These are phyloP conservation scores for Verticillium alfalfae DNA, from an alignment of 2,329 filamentous ascomycete genomes.

Conservation along the genomic window DNA sequence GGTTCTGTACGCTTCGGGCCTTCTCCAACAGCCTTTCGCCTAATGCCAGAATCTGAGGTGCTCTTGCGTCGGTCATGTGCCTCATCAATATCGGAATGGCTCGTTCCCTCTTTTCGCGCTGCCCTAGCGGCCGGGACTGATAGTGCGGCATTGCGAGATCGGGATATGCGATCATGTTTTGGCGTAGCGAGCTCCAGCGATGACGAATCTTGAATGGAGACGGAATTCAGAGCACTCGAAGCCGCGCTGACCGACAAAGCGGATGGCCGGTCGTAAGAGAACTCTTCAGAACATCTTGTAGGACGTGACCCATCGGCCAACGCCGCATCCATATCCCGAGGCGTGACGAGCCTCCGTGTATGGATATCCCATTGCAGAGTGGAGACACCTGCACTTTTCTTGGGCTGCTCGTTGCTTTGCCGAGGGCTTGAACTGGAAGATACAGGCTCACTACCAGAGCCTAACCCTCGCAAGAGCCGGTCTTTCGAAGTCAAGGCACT, in stretches of 20 bases:
- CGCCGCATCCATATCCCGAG: slow-evolving; percentile 24
- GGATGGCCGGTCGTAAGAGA: slow-evolving; percentile 30
- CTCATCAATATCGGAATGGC: slow-evolving; percentile 3
- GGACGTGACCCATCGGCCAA: slow-evolving; percentile 18
- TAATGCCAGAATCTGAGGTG: slow-evolving; percentile 2
- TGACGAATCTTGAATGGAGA: not conserved
- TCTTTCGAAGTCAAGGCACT: slow-evolving; percentile 36
- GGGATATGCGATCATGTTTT: not conserved
- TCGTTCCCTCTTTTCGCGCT: not conserved
- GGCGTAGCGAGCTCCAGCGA: not conserved
- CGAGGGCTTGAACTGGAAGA: slow-evolving; percentile 14
- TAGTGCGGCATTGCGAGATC: not conserved
- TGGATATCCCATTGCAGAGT: slow-evolving; percentile 48
- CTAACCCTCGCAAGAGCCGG: slow-evolving; percentile 18
- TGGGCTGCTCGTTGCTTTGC: slow-evolving; percentile 23
- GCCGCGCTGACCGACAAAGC: slow-evolving; percentile 50
- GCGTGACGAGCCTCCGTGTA: slow-evolving; percentile 42
- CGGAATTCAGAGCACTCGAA: slow-evolving; percentile 44
- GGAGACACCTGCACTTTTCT: slow-evolving; percentile 20
- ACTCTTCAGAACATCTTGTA: slow-evolving; percentile 33
- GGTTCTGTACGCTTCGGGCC: not conserved
- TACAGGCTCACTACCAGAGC: slow-evolving; percentile 16
- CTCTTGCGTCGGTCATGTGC: slow-evolving; percentile 1
- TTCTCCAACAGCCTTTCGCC: slow-evolving; percentile 5
- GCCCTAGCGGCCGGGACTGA: not conserved